phyloP scores from a whole-genome alignment of 2,329 filamentous ascomycete species.

The Amphichorda felina region DNA sequence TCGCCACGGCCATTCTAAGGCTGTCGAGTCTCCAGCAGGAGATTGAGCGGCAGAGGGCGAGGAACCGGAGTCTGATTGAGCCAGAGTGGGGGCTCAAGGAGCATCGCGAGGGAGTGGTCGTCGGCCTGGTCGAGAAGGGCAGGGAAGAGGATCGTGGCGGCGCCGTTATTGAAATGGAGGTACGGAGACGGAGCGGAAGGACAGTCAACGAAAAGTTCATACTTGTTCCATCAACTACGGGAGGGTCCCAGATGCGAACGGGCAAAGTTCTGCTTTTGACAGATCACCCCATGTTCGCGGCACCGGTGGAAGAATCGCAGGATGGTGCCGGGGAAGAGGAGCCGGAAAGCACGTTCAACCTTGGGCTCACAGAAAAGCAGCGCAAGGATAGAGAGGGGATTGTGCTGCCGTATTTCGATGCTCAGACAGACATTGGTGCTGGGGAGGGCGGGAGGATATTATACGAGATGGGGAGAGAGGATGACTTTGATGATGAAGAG shows the following conservation, averaged over 20 bases:
- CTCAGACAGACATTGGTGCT: constrained; percentile 66
- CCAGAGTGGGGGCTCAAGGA: constrained; percentile 72
- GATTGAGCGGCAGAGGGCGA: constrained; percentile 61
- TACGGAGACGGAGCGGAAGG: constrained; percentile 71
- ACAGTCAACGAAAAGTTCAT: constrained; percentile 60
- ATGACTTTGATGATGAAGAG: constrained; percentile 94
- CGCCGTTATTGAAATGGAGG: constrained; percentile 76
- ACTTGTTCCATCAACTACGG: constrained; percentile 18
- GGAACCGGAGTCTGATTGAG: constrained; percentile 60
- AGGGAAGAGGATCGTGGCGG: constrained; percentile 22
- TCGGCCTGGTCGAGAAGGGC: constrained; percentile 46
- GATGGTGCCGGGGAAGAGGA: constrained; percentile 34
- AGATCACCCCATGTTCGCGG: constrained; percentile 61
- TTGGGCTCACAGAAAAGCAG: constrained; percentile 86
- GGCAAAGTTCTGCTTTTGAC: constrained; percentile 49
- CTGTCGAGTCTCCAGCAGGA: constrained; percentile 64
- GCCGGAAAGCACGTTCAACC: constrained; percentile 68
- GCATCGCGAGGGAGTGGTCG: constrained; percentile 64
- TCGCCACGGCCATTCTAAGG: constrained; percentile 78
- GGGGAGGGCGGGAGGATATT: constrained; percentile 87
- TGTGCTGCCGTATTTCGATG: constrained; percentile 92
- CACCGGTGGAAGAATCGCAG: constrained; percentile 21
- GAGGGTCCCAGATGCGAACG: constrained; percentile 3
- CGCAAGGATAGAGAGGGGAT: constrained; percentile 76
- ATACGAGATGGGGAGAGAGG: constrained; percentile 93